Percentiles rank a stretch among this genome's conserved stretches.
Conservation (phyloP, 75 land plant genomes). For the Larix kaempferi region DNA sequence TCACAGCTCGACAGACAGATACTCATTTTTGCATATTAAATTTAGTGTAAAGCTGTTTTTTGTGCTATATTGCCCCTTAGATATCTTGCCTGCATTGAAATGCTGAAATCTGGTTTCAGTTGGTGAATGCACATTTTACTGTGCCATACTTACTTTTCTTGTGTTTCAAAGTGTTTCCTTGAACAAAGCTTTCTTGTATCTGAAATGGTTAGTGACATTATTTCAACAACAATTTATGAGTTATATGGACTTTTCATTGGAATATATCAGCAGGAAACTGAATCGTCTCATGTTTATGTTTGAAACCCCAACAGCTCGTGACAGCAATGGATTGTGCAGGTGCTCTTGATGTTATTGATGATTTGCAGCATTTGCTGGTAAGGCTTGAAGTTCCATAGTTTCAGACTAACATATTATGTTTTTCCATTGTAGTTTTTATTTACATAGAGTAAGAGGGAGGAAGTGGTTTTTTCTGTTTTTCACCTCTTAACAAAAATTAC, state of each 20-base stretch:
- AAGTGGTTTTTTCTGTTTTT: background rate
- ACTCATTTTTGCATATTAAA: no score
- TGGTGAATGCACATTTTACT: background rate
- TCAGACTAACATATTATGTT: background rate
- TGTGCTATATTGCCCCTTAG: no score
- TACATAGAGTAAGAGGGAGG: no score
- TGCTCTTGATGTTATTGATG: conserved; percentile 93
- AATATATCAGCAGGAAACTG: background rate
- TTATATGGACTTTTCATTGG: background rate
- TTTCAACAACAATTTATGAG: background rate
- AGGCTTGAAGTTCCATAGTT: conserved; percentile 2
- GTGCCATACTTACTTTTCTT: background rate
- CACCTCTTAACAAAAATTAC: background rate
- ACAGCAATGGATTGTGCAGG: conserved; percentile 94
- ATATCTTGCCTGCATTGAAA: no score
- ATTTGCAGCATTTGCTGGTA: conserved; percentile 89
- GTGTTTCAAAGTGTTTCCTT: background rate
- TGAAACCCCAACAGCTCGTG: conserved; percentile 65
- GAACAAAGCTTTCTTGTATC: background rate
- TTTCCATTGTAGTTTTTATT: no score
- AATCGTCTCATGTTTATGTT: conserved; percentile 1
- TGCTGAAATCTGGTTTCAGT: no score
- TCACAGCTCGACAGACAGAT: no score
- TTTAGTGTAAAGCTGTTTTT: no score
- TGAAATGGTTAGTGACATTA: background rate